Evolutionary conservation across 2,329 filamentous ascomycete genomes (phyloP), one percentile per base, ranked within the genome.

Genomic region (Periconia macrospinosa): DNA sequence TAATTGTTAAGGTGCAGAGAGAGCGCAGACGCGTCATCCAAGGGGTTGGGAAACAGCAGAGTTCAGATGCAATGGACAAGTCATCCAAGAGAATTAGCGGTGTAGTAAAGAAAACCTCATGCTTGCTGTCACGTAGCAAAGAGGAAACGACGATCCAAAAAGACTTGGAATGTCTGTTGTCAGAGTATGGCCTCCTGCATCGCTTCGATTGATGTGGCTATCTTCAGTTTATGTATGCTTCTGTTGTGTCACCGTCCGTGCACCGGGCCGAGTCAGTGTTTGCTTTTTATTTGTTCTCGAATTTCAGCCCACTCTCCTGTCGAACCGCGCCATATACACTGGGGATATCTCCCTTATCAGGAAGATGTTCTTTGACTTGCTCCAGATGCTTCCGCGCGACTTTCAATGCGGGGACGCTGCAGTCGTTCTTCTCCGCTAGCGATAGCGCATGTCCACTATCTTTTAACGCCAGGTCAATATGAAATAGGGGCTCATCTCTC

Each of bases 261-360:
- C 11, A 37, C 5, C 33, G 33, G 33, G 5, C 33, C 33, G 33
- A 13, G 11, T 37, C 54, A 69, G 15, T 65, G 66, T 40, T 66
- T 27, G 23, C n/a, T 27, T 27, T 5, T 27, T 27, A 27, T 27
- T 27, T 65, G 43, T 73, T 73, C 67, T 90, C 88, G 75, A 86
- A 96, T 50, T 85, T 81, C 63, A 96, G 73, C 0, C 91, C 91
- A 27, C 83, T 84, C 69, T 91, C 87, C 75, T 87, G 78, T 64
- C 92, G 83, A 50, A 89, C 86, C 2, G 87, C 88, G 0, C 92
- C 92, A 75, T 96, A 96, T 37, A 96, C 88, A 11, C 84, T 87
- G 2, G 90, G 87, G 70, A 96, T 84, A 73, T 96, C 92, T 0
- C 91, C 91, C 60, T 81, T 85, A 43, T 82, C 80, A 0, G 90